Evolutionary conservation across 495 filamentous ascomycete genomes (phyloP).

Genomic region (Cairneyella variabilis): DNA sequence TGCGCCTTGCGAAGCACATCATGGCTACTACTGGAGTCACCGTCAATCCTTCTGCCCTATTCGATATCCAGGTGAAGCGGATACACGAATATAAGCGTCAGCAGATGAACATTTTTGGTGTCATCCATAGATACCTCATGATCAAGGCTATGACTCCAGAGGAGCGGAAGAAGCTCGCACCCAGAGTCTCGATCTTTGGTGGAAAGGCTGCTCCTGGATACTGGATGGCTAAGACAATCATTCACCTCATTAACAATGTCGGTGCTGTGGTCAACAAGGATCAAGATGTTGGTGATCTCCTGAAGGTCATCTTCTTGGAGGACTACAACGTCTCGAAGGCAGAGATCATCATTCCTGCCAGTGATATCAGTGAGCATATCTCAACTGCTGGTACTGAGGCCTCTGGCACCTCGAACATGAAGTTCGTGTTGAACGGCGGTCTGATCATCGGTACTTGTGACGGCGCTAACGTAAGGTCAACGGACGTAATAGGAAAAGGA

Average conservation of each 20-base stretch:
- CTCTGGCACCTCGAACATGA: conserved; percentile 81
- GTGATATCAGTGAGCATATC: conserved; percentile 97
- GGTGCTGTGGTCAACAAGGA: conserved; percentile 91
- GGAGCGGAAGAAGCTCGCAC: conserved; percentile 81
- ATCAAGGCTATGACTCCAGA: conserved; percentile 82
- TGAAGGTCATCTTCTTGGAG: conserved; percentile 96
- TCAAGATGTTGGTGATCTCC: conserved; percentile 81
- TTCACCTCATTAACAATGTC: conserved; percentile 92
- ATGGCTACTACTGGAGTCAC: conserved; percentile 70
- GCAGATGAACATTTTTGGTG: conserved; percentile 97
- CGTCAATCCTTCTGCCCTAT: conserved; percentile 84
- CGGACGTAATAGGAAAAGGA: neutral
- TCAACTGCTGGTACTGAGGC: conserved; percentile 94
- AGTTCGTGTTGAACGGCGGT: conserved; percentile 95
- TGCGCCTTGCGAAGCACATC: conserved; percentile 85
- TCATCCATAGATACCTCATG: conserved; percentile 89
- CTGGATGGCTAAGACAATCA: conserved; percentile 99
- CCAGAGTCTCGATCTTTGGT: conserved; percentile 95
- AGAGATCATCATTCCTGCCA: conserved; percentile 91
- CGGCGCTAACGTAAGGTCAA: conserved; percentile 80
- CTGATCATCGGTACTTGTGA: conserved; percentile 97
- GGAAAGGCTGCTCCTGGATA: conserved; percentile 97
- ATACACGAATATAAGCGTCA: conserved; percentile 99
- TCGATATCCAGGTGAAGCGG: conserved; percentile 97
- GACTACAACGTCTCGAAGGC: conserved; percentile 99